phyloP scores from a whole-genome alignment of 2,329 filamentous ascomycete genomes.

The Epichloe coenophiala region DNA sequence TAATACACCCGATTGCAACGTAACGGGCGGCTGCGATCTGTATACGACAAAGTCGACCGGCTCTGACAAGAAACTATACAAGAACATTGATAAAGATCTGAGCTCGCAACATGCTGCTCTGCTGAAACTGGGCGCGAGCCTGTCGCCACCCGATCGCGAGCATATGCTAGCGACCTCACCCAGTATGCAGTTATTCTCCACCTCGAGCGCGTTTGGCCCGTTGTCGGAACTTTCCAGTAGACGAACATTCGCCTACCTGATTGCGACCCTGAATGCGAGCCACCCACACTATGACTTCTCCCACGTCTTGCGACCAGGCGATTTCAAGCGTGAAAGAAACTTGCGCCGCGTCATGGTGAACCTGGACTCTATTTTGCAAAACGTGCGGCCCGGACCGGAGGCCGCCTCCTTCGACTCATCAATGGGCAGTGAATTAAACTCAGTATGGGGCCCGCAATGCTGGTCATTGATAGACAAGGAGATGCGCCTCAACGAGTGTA shows the following conservation, averaged over 20 bases:
- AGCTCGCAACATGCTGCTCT: conserved; percentile 85
- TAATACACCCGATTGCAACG: conserved; percentile 81
- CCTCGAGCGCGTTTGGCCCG: conserved; percentile 83
- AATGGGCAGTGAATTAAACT: conserved; percentile 32
- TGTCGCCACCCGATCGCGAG: conserved; percentile 70
- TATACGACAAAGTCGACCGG: conserved; percentile 96
- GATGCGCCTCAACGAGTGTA: conserved; percentile 83
- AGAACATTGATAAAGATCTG: conserved; percentile 82
- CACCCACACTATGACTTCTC: conserved; percentile 92
- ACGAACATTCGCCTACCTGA: conserved; percentile 87
- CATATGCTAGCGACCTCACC: conserved; percentile 56
- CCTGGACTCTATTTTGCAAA: conserved; percentile 77
- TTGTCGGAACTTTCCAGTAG: conserved; percentile 80
- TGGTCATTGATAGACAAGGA: conserved; percentile 90
- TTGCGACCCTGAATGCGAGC: conserved; percentile 90
- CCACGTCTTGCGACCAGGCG: conserved; percentile 72
- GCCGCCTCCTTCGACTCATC: conserved; percentile 28
- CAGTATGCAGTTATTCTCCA: conserved; percentile 46
- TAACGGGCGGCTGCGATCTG: conserved; percentile 86
- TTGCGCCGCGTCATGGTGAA: conserved; percentile 72
- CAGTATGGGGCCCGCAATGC: conserved; percentile 76
- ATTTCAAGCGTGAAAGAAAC: conserved; percentile 77
- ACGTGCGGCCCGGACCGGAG: conserved; percentile 56
- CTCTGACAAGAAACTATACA: conserved; percentile 93
- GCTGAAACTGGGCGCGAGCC: conserved; percentile 69